Conservation (phyloP, 441 rosid species). For the Croton laevigatus region DNA sequence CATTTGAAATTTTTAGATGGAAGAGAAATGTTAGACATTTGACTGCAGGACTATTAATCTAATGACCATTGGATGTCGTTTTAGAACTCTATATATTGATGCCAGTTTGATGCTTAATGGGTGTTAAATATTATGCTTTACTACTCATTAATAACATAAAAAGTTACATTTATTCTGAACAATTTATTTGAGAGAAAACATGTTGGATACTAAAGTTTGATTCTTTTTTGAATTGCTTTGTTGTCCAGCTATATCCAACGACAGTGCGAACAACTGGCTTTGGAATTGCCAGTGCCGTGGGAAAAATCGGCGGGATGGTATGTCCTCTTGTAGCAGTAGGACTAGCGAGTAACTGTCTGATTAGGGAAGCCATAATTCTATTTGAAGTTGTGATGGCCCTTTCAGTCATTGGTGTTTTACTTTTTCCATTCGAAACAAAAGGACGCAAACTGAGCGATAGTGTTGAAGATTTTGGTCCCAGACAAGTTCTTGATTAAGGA, state of each 20-base stretch:
- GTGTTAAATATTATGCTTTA: too few species aligned
- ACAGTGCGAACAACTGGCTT: conserved; percentile 42
- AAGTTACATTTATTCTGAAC: background rate
- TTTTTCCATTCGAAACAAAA: conserved; percentile 55
- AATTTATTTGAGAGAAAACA: background rate
- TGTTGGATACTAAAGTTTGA: background rate
- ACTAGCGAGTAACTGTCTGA: conserved; percentile 38
- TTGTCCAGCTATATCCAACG: conserved; percentile 45
- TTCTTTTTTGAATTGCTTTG: too few species aligned
- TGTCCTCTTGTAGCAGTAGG: conserved; percentile 57
- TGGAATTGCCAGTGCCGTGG: conserved; percentile 47
- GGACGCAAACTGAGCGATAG: conserved; percentile 48
- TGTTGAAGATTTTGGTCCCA: conserved; percentile 14
- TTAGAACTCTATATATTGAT: too few species aligned
- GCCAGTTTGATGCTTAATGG: too few species aligned
- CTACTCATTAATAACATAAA: too few species aligned
- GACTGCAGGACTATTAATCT: too few species aligned
- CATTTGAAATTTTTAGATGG: too few species aligned
- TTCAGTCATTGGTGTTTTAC: conserved; percentile 30
- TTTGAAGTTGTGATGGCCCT: conserved; percentile 34
- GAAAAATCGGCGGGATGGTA: conserved; percentile 57
- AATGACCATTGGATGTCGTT: too few species aligned
- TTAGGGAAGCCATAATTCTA: conserved; percentile 32
- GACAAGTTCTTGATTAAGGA: background rate
- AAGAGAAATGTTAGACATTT: too few species aligned